Evolutionary conservation across 768 basidiomycete species (phyloP), one percentile per base, ranked within the genome.

Genomic region (Wakefieldia striispora): DNA sequence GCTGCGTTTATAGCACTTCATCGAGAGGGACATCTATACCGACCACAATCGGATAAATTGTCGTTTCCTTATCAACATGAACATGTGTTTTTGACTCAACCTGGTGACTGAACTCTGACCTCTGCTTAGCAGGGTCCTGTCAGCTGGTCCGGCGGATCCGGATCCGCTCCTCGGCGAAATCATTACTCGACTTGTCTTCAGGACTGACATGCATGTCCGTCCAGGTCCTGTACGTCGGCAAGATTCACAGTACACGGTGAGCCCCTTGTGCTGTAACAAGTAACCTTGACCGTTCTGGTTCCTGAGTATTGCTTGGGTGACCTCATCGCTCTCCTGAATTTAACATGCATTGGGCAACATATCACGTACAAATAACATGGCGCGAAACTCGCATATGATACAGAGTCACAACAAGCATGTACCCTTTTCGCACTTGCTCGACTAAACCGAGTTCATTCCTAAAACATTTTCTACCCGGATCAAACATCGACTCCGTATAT

Each of bases 311-410:
- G 29, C 33, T 23, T 39, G 38, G 36, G 27, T 64, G 56, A 62
- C 63, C 57, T 56, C 63, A 59, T 48, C 17, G 4, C 46, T 50
- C 60, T 57, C 58, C 61, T 63, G 56, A 56, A 61, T 61, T 63
- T 63, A 47, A 38, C 48, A 33, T 38, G 7, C 52, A 49, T 60
- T 48, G 27, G 38, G 34, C 24, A 35, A 29, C n/a, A 10, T 26
- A 63, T 65, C 55, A 67, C 64, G 64, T 65, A 65, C 59, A 52
- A 49, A 58, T 61, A 49, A 50, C 64, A 14, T 46, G 35, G 47
- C 27, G 29, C 48, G 26, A 53, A 10, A n/a, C 37, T 16, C 33
- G 40, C 20, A 29, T 29, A 13, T 12, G 29, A 29, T 29, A 29
- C 29, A 17, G 39, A 20, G 19, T 23, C 40, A n/a, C n/a, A 24